Conservation (phyloP, 139 green algal genomes). For the Picochlorum sp. region DNA sequence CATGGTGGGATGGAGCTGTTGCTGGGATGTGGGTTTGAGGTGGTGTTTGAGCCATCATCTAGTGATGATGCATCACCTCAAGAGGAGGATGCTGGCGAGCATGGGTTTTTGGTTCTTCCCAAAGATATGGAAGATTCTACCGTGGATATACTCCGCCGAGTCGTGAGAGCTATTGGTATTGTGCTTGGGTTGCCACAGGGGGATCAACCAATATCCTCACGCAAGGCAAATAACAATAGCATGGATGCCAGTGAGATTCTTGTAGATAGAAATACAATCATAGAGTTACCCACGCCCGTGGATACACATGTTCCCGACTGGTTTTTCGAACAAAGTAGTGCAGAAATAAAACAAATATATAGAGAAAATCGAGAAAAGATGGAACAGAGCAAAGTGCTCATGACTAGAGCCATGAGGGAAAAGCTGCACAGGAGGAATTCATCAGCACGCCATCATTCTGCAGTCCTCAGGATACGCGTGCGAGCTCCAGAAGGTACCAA, state of each 20-base stretch:
- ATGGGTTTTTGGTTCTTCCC: slow-evolving; percentile 43
- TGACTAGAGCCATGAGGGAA: slow-evolving; percentile 43
- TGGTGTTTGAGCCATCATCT: slow-evolving; percentile 31
- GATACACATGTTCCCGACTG: slow-evolving; percentile 51
- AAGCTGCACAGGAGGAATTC: slow-evolving; percentile 9
- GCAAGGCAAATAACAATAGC: background rate
- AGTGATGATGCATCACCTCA: slow-evolving; percentile 31
- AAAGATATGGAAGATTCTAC: background rate
- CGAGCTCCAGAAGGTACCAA: slow-evolving; percentile 60
- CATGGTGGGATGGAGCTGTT: slow-evolving; percentile 32
- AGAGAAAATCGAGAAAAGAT: slow-evolving; percentile 17
- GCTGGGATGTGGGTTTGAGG: slow-evolving; percentile 38
- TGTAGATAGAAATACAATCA: slow-evolving; percentile 12
- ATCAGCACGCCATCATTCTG: background rate
- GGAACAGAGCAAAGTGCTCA: slow-evolving; percentile 38
- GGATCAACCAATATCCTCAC: background rate
- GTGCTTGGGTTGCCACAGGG: background rate
- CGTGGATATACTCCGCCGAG: background rate
- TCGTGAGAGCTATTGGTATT: background rate
- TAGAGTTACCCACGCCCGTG: slow-evolving; percentile 47
- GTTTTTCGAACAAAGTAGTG: slow-evolving; percentile 58
- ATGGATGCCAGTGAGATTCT: background rate
- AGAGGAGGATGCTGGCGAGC: slow-evolving; percentile 41
- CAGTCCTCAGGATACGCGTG: slow-evolving; percentile 33
- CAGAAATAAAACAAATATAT: slow-evolving; percentile 57